A percentile compares a stretch with the other conserved stretches of the same genome.
phyloP scores from a whole-genome alignment of 176 grass and related monocot genomes.

The maize (Zea mays) region DNA sequence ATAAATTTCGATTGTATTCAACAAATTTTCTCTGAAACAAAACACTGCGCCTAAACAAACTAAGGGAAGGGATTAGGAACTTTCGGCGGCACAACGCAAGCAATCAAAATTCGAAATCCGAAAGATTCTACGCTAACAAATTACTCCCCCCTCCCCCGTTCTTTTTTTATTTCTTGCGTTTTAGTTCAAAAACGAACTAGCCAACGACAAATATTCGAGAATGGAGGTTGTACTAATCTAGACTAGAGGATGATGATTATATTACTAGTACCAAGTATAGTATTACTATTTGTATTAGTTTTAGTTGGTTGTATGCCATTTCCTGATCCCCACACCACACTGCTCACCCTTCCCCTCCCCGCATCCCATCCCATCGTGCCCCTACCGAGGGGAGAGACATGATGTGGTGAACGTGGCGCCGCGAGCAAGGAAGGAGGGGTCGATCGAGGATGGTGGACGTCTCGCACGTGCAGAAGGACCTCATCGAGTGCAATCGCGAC shows the following conservation, averaged over 20 bases:
- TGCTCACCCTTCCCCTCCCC: background rate
- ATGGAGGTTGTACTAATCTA: background rate
- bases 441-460: too few relatives aligned
- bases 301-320: background rate
- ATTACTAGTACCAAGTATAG: too few relatives aligned
- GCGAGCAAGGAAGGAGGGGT: conserved; percentile 4
- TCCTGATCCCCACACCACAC: background rate
- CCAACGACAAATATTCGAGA: too few relatives aligned
- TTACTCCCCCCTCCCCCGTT: too few relatives aligned
- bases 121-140: background rate
- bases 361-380: background rate
- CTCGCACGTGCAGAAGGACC: too few relatives aligned
- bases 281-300: background rate
- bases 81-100: background rate
- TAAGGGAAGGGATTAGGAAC: background rate
- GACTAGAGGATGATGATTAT: too few relatives aligned
- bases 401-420: background rate
- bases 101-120: background rate
- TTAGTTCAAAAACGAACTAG: too few relatives aligned
- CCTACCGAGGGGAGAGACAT: background rate
- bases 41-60: too few relatives aligned
- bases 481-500: too few relatives aligned
- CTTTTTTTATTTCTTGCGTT: too few relatives aligned
- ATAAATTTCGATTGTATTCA: too few relatives aligned
- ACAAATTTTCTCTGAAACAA: too few relatives aligned